Evolutionary conservation across 140 eudicot species (phyloP).

Genomic region (Stevia rebaudiana): DNA sequence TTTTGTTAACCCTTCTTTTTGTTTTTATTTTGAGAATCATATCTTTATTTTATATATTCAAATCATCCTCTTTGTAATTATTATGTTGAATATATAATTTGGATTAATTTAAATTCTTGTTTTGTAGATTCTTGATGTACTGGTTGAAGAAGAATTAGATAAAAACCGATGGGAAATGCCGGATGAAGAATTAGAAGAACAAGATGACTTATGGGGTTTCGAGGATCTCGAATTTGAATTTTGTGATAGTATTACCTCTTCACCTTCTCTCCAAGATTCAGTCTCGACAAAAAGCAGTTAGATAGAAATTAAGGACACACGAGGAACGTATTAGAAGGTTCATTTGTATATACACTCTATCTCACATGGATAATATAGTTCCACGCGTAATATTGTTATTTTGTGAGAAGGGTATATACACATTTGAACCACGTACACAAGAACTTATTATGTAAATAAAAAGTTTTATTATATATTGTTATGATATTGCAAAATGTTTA

Average conservation of each 20-base stretch:
- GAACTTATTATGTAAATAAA: slow-evolving; percentile 15
- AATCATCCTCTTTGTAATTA: neutral
- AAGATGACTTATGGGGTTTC: slow-evolving; percentile 70
- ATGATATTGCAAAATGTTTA: neutral
- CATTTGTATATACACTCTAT: slow-evolving; percentile 22
- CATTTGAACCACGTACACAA: slow-evolving; percentile 2
- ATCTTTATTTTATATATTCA: neutral
- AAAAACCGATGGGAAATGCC: slow-evolving; percentile 74
- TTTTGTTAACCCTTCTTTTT: slow-evolving; percentile 2
- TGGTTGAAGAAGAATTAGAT: slow-evolving; percentile 52
- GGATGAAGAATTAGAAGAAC: slow-evolving; percentile 55
- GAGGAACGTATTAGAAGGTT: slow-evolving; percentile 33
- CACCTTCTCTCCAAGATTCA: slow-evolving; percentile 45
- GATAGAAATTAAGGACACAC: no score
- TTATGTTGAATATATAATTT: neutral
- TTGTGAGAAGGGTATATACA: slow-evolving; percentile 22
- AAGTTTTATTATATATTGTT: slow-evolving; percentile 4
- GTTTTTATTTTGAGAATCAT: slow-evolving; percentile 9
- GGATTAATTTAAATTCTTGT: no score
- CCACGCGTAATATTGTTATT: neutral
- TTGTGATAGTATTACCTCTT: slow-evolving; percentile 34
- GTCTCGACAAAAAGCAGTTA: slow-evolving; percentile 43
- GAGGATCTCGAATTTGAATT: slow-evolving; percentile 81
- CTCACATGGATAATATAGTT: slow-evolving; percentile 13
- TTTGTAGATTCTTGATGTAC: slow-evolving; percentile 64